Conservation (phyloP, 768 basidiomycete species). For the Pleurotus ostreatus region DNA sequence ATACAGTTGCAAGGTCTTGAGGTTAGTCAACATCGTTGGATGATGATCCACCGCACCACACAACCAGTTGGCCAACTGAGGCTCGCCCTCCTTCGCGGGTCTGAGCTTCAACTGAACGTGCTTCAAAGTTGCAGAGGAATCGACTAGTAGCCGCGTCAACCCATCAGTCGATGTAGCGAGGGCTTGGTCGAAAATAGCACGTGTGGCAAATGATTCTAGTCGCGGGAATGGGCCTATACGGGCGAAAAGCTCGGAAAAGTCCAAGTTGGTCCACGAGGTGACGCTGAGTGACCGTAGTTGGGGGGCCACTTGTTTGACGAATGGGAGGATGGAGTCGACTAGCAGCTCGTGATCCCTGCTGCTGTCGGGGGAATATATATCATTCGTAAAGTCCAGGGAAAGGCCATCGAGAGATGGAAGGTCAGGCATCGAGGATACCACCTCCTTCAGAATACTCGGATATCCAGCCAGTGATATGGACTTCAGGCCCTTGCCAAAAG, state of each 20-base stretch:
- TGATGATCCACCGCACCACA: constrained; percentile 21
- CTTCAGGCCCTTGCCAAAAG: constrained; percentile 32
- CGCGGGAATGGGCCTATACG: constrained; percentile 26
- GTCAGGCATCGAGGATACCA: constrained; percentile 27
- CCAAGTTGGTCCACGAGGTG: constrained; percentile 36
- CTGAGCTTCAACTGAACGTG: constrained; percentile 36
- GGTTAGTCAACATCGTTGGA: constrained; percentile 20
- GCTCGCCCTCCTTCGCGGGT: constrained; percentile 26
- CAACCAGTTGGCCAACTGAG: constrained; percentile 32
- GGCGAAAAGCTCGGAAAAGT: constrained; percentile 37
- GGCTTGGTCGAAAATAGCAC: constrained; percentile 36
- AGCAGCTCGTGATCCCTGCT: constrained; percentile 19
- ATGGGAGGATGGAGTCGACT: constrained; percentile 31
- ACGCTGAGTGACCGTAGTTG: constrained; percentile 31
- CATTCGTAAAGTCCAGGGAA: constrained; percentile 35
- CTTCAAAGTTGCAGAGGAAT: constrained; percentile 25
- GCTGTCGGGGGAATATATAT: constrained; percentile 16
- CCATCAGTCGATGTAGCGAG: constrained; percentile 30
- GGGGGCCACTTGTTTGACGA: constrained; percentile 31
- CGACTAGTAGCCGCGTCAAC: constrained; percentile 27
- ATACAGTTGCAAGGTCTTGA: constrained; percentile 36
- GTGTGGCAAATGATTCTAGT: constrained; percentile 29
- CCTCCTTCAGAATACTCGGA: constrained; percentile 27
- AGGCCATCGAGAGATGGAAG: constrained; percentile 29
- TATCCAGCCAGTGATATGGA: constrained; percentile 33